phyloP scores from a whole-genome alignment of 23 red algal genomes.

The Cyanidioschyzon merolae region DNA sequence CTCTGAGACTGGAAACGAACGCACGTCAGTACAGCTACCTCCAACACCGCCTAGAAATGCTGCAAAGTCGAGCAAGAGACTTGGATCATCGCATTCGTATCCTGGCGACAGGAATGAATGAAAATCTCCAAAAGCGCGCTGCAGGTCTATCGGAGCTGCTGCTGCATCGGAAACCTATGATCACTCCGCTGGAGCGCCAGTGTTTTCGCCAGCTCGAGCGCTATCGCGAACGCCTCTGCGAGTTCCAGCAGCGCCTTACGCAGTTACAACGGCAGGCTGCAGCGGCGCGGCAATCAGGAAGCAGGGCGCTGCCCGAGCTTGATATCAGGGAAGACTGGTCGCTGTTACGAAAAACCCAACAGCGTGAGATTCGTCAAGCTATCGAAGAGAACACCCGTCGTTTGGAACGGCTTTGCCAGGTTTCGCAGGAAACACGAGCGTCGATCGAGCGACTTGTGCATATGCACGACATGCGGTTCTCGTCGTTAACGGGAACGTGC shows the following conservation, averaged over 20 bases:
- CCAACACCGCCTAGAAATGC: background rate
- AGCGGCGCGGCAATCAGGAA: background rate
- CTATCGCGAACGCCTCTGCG: background rate
- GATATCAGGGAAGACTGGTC: background rate
- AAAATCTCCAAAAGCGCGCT: background rate
- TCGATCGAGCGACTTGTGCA: background rate
- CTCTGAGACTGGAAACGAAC: background rate
- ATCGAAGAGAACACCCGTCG: background rate
- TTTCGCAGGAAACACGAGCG: background rate
- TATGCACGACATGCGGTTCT: no score
- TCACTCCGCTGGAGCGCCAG: background rate
- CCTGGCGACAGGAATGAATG: background rate
- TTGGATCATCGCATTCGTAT: background rate
- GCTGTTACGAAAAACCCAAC: background rate
- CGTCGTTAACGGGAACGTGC: no score
- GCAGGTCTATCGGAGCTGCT: background rate
- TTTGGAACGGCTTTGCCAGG: background rate
- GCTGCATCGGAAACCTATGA: background rate
- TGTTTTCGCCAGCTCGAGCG: slow-evolving; percentile 2
- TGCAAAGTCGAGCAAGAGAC: background rate
- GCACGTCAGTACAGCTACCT: background rate
- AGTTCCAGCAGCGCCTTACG: background rate
- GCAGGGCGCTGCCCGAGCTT: background rate
- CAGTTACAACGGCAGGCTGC: background rate
- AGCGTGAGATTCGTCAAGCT: background rate